phyloP scores from a whole-genome alignment of 345 rosid genomes.

The Citrus trifoliata region DNA sequence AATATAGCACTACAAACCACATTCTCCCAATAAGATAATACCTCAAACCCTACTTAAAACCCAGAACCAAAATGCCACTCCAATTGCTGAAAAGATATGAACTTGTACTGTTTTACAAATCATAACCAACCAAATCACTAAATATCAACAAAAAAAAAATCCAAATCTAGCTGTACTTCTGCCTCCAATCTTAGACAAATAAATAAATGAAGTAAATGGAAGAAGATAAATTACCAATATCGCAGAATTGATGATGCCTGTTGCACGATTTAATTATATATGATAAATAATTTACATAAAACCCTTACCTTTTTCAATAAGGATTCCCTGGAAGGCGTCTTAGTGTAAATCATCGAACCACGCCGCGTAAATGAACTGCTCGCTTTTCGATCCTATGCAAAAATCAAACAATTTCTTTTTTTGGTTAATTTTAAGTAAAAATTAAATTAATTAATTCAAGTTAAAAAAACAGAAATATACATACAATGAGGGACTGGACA shows the following conservation, averaged over 20 bases:
- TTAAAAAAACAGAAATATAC: not conserved
- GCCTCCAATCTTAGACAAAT: not conserved
- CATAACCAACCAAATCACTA: not conserved
- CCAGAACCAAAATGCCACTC: not conserved
- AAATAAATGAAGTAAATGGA: not conserved
- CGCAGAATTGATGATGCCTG: not conserved
- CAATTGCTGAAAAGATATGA: not conserved
- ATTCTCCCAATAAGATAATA: not conserved
- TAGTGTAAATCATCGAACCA: constrained; percentile 82
- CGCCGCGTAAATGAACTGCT: constrained; percentile 82
- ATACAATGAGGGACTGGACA: constrained; percentile 84
- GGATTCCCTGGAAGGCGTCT: constrained; percentile 90
- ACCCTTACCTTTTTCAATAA: constrained; percentile 49
- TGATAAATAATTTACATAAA: not conserved
- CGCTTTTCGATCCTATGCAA: constrained; percentile 62
- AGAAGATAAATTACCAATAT: not conserved
- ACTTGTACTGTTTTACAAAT: not conserved
- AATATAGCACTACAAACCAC: not conserved
- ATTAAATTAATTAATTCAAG: too few species aligned
- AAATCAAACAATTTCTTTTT: not conserved
- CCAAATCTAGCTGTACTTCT: not conserved
- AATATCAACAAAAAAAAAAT: not conserved
- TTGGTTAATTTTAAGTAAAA: not conserved
- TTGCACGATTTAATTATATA: not conserved
- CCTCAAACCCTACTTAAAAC: not conserved